phyloP scores from a whole-genome alignment of 2,329 filamentous ascomycete species.

The Cylindrodendrum hubeiense region DNA sequence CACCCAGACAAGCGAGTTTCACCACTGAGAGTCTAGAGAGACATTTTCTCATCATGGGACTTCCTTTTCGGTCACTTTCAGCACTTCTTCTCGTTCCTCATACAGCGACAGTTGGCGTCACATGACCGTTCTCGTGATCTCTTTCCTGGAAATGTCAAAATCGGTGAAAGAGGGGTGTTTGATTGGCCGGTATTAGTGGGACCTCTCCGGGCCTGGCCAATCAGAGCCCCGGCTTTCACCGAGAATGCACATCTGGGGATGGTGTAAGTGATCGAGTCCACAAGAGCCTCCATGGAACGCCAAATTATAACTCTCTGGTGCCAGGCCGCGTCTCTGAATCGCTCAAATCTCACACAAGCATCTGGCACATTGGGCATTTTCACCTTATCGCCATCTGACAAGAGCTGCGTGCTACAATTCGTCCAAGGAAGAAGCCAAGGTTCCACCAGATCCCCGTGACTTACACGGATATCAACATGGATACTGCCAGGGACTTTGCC shows the following conservation, averaged over 20 bases:
- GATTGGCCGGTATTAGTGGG: slow-evolving; percentile 46
- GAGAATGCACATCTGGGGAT: slow-evolving; percentile 45
- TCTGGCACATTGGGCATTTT: slow-evolving; percentile 55
- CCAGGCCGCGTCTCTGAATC: slow-evolving; percentile 54
- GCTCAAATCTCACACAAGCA: slow-evolving; percentile 55
- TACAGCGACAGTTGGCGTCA: slow-evolving; percentile 30
- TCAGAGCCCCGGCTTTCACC: slow-evolving; percentile 36
- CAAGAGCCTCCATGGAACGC: slow-evolving; percentile 51
- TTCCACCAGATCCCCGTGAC: slow-evolving; percentile 58
- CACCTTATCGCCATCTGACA: slow-evolving; percentile 54
- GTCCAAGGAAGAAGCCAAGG: slow-evolving; percentile 52
- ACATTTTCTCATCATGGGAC: slow-evolving; percentile 22
- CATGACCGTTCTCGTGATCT: slow-evolving; percentile 37
- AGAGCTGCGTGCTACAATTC: slow-evolving; percentile 53
- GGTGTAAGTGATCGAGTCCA: slow-evolving; percentile 55
- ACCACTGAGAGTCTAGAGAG: slow-evolving; percentile 24
- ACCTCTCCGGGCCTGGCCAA: slow-evolving; percentile 40
- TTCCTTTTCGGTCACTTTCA: slow-evolving; percentile 26
- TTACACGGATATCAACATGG: slow-evolving; percentile 57
- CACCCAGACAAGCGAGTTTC: slow-evolving; percentile 25
- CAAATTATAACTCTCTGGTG: slow-evolving; percentile 56
- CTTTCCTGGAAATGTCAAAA: slow-evolving; percentile 38
- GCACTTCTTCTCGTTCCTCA: slow-evolving; percentile 23
- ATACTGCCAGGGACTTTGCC: slow-evolving; percentile 50
- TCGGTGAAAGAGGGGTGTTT: slow-evolving; percentile 47